Evolutionary conservation across 371 early-diverging fungal genomes (phyloP).

Genomic region (Mortierella sp.): DNA sequence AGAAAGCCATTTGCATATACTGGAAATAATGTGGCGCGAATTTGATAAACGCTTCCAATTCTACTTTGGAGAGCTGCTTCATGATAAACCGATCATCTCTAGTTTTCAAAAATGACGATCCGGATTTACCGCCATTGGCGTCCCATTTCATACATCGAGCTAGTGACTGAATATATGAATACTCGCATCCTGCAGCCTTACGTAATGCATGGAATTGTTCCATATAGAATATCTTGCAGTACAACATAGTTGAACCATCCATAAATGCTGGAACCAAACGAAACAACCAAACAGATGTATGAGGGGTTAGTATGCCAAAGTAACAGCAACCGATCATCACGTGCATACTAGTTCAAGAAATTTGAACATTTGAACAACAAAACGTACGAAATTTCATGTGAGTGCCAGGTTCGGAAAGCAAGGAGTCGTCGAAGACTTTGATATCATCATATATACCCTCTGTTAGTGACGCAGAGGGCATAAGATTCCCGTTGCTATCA

Average conservation of each 20-base stretch:
- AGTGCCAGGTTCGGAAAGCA: conserved; percentile 74
- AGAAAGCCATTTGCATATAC: conserved; percentile 88
- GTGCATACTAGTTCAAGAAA: not conserved
- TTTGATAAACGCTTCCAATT: conserved; percentile 89
- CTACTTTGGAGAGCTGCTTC: conserved; percentile 90
- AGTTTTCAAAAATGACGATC: conserved; percentile 92
- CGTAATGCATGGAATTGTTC: conserved; percentile 94
- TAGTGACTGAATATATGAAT: conserved; percentile 86
- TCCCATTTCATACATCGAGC: conserved; percentile 88
- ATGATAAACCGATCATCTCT: conserved; percentile 92
- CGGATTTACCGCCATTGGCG: conserved; percentile 92
- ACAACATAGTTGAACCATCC: conserved; percentile 81
- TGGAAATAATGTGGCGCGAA: conserved; percentile 95
- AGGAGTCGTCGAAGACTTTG: conserved; percentile 68
- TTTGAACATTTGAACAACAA: not conserved
- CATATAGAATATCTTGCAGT: conserved; percentile 92
- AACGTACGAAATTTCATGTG: conserved; percentile 79
- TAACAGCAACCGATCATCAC: not conserved
- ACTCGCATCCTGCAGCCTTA: conserved; percentile 85
- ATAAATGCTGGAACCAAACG: conserved; percentile 65
- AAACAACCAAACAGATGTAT: not conserved
- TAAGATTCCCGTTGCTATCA: conserved; percentile 18
- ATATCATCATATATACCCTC: conserved; percentile 57
- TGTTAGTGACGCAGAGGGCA: conserved; percentile 9
- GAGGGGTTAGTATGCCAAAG: not conserved